Percentiles rank a stretch among this genome's conserved stretches.
phyloP scores from a whole-genome alignment of 2,329 filamentous ascomycete species.

The Aspergillus brunneoviolaceus region DNA sequence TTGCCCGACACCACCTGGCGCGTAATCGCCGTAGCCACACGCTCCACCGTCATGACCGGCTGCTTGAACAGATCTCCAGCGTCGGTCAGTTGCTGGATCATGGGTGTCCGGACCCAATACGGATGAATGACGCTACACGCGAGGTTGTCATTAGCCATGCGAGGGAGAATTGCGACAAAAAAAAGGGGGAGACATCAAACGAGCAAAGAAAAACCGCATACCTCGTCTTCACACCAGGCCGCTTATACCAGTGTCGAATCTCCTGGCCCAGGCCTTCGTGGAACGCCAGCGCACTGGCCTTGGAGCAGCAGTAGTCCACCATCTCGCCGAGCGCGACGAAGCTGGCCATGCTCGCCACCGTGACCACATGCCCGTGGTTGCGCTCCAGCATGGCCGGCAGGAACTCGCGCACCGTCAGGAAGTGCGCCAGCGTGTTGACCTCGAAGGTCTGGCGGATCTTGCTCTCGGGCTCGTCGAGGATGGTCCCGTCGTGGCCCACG shows the following conservation, averaged over 20 bases:
- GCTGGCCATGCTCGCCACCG: conserved; percentile 55
- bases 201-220: conserved; percentile 13
- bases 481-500: conserved; percentile 48
- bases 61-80: conserved; percentile 33
- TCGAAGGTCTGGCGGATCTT: conserved; percentile 52
- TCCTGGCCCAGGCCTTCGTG: conserved; percentile 51
- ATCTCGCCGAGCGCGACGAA: conserved; percentile 51
- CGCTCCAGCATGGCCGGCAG: conserved; percentile 51
- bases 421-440: conserved; percentile 55
- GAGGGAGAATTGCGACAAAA: not conserved
- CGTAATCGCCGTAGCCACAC: conserved; percentile 51
- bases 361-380: conserved; percentile 58
- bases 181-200: not conserved
- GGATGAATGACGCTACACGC: conserved; percentile 32
- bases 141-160: conserved; percentile 5
- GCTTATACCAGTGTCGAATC: conserved; percentile 37
- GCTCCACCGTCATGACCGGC: conserved; percentile 36
- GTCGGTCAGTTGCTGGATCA: conserved; percentile 42
- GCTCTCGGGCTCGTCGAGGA: conserved; percentile 47
- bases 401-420: conserved; percentile 53
- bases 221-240: conserved; percentile 41
- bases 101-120: conserved; percentile 51
- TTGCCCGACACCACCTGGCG: conserved; percentile 51
- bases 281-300: conserved; percentile 54
- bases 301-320: conserved; percentile 54